Conservation (phyloP, 2,329 filamentous ascomycete genomes). For the Capronia epimyces region DNA sequence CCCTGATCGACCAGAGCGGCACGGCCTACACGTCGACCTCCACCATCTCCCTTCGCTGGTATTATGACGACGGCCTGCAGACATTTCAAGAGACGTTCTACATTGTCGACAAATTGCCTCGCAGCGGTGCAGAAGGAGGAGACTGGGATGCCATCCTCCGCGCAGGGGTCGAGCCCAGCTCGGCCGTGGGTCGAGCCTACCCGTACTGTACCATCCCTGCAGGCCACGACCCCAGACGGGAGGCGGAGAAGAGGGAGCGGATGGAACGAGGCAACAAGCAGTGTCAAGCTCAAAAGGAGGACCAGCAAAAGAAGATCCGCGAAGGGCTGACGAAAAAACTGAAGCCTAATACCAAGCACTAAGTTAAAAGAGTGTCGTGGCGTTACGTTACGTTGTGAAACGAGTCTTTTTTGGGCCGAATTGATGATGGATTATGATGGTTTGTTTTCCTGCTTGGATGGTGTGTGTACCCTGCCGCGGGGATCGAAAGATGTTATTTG, state of each 20-base stretch:
- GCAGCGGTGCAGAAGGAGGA: background rate
- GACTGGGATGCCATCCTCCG: constrained; percentile 22
- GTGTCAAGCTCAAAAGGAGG: constrained; percentile 17
- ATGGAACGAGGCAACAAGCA: constrained; percentile 8
- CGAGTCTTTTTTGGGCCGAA: too few species aligned
- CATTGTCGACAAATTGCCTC: constrained; percentile 16
- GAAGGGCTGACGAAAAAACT: background rate
- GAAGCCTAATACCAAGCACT: background rate
- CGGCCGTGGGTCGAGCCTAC: constrained; percentile 6
- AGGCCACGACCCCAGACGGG: constrained; percentile 3
- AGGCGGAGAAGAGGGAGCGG: constrained; percentile 10
- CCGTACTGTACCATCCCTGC: constrained; percentile 5
- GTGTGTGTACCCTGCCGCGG: too few species aligned
- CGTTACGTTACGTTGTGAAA: too few species aligned
- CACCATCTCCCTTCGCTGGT: constrained; percentile 22
- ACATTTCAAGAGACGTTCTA: constrained; percentile 23
- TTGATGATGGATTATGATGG: too few species aligned
- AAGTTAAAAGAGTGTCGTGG: too few species aligned
- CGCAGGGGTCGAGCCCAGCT: constrained; percentile 6
- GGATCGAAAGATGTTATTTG: too few species aligned
- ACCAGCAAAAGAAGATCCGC: constrained; percentile 13
- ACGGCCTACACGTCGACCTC: constrained; percentile 10
- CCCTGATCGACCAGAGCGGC: constrained; percentile 16
- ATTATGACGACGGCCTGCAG: constrained; percentile 22
- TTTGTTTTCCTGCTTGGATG: too few species aligned